These are phyloP conservation scores for Bryum argenteum DNA, from an alignment of 225 moss, liverwort and hornwort genomes.

Conservation along the genomic window DNA sequence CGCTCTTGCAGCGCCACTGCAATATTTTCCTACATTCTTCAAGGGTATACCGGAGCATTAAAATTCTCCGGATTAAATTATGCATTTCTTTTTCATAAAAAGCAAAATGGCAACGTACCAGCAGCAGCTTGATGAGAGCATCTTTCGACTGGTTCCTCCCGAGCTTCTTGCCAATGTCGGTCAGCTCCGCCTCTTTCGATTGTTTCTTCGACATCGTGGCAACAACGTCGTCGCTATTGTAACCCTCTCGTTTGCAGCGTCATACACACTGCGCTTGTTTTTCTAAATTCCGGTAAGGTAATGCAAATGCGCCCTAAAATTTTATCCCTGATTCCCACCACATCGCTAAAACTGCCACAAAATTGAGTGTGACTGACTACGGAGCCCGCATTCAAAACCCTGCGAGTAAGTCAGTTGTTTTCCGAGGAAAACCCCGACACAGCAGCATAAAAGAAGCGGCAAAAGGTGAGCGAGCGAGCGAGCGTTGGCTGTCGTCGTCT, in stretches of 20 bases:
- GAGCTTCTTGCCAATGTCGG: constrained; percentile 79
- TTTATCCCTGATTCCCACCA: constrained; percentile 28
- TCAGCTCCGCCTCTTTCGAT: constrained; percentile 57
- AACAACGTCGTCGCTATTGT: neutral
- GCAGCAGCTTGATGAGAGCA: constrained; percentile 64
- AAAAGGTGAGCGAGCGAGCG: neutral
- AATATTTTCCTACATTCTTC: neutral
- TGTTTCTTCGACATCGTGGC: constrained; percentile 54
- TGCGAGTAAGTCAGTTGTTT: neutral
- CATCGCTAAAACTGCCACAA: constrained; percentile 16
- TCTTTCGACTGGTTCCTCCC: constrained; percentile 70
- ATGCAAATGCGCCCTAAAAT: constrained; percentile 22
- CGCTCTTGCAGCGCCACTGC: neutral
- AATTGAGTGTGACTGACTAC: constrained; percentile 10
- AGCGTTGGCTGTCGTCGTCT: constrained; percentile 3
- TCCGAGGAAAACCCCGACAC: neutral
- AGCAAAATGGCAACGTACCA: constrained; percentile 44
- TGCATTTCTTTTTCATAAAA: neutral
- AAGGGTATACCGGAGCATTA: neutral
- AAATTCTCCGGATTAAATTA: neutral
- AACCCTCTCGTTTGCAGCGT: constrained; percentile 16
- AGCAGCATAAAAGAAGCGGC: constrained; percentile 1
- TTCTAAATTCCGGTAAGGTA: neutral
- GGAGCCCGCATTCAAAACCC: neutral
- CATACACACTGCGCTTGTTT: neutral